Evolutionary conservation across 2,329 filamentous ascomycete species (phyloP), one percentile per base, ranked within the genome.

Genomic region (Sclerotinia borealis): DNA sequence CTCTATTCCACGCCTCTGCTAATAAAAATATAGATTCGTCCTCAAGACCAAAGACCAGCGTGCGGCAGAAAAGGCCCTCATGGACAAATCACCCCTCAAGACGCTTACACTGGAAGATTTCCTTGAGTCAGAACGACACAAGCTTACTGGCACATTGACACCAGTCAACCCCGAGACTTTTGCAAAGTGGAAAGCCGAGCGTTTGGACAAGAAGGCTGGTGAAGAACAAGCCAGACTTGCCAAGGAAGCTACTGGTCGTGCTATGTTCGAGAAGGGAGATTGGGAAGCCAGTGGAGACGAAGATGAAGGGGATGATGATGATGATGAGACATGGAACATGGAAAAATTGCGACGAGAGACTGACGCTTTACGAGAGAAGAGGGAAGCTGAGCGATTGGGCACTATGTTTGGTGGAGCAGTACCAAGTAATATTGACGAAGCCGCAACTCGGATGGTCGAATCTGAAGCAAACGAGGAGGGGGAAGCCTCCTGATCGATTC

Each of bases 11-110:
- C 60, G 13, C 27, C 7, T 65, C 25, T 29, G 36, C 75, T 77
- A 68, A 76, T 68, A 51, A 22, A 13, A 25, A 56, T 27, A 39
- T 72, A 96, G 92, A 64, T 99, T 98, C 80, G 82, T 99, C 49
- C 84, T 99, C 67, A 99, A 99, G 81, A 99, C 95, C 22, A 97
- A 96, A 78, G 96, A 98, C 76, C 95, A 99, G 76, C 85, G 92
- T 70, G 92, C 92, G 2, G 92, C 92, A 27, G 96, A 99, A 77
- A 99, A 97, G 79, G 95, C 95, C 3, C 79, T 97, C 63, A 82
- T 96, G 83, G 95, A 98, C 77, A 99, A 99, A 79, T 96, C 91
- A 9, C 93, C 96, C 7, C 82, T 98, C 64, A 92, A 93, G 75
- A 97, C 95, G 1, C 83, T 99, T 59, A 99, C 95, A 0, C 83